Evolutionary conservation across 139 green algal species (phyloP).

Genomic region (Micractinium sp.): DNA sequence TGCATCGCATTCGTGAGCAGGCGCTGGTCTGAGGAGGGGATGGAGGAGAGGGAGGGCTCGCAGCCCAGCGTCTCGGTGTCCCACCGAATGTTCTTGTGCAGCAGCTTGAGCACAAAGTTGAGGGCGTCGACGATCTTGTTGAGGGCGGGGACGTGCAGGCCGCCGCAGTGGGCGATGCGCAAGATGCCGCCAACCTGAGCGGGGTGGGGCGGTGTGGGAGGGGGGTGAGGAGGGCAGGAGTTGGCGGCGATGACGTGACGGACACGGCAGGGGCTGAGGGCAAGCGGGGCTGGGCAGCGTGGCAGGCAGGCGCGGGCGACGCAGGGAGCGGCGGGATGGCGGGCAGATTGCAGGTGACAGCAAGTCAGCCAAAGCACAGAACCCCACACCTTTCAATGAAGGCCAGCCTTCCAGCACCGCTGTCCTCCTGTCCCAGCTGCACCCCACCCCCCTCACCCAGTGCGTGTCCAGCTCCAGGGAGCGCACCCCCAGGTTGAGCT

Average conservation of each 20-base stretch:
- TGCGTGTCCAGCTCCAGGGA: constrained; percentile 83
- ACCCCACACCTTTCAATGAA: no score
- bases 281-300: no score
- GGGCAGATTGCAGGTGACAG: no score
- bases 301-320: no score
- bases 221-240: not conserved
- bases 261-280: no score
- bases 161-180: constrained; percentile 81
- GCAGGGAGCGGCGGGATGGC: no score
- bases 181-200: constrained; percentile 45
- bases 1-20: constrained; percentile 54
- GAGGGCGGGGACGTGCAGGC: constrained; percentile 61
- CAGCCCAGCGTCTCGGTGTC: constrained; percentile 85
- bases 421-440: not conserved
- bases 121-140: constrained; percentile 66
- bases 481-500: constrained; percentile 79
- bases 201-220: not conserved
- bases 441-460: constrained; percentile 55
- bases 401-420: no score
- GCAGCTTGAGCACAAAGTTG: constrained; percentile 67
- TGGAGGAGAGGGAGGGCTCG: constrained; percentile 68
- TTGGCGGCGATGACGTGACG: no score
- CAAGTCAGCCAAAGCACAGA: no score
- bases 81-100: constrained; percentile 63
- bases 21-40: constrained; percentile 69